Evolutionary conservation across 2,329 filamentous ascomycete genomes (phyloP).

Genomic region (Monosporascus ibericus): DNA sequence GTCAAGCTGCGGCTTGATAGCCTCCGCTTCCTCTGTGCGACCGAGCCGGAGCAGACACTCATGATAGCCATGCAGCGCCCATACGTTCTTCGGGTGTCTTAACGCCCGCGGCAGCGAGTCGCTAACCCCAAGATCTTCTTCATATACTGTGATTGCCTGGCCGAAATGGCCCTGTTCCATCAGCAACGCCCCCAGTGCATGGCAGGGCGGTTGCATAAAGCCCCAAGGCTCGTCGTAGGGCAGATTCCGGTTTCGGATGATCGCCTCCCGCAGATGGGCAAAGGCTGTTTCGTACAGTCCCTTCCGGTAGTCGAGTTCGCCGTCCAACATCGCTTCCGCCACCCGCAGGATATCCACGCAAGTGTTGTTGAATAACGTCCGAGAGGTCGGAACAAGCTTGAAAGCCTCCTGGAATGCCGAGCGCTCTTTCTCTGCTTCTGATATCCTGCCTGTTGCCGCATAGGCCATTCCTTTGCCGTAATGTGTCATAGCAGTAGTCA

Average conservation of each 20-base stretch:
- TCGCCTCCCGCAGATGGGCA: slow-evolving; percentile 48
- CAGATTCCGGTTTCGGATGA: slow-evolving; percentile 54
- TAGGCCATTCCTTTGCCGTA: slow-evolving; percentile 65
- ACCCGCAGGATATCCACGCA: slow-evolving; percentile 58
- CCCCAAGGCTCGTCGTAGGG: slow-evolving; percentile 72
- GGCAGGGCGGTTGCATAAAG: slow-evolving; percentile 70
- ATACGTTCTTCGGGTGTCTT: slow-evolving; percentile 68
- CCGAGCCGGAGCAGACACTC: slow-evolving; percentile 59
- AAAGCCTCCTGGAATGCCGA: slow-evolving; percentile 45
- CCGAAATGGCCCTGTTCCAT: slow-evolving; percentile 58
- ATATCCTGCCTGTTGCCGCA: slow-evolving; percentile 50
- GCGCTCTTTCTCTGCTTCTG: slow-evolving; percentile 48
- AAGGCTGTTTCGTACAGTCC: slow-evolving; percentile 55
- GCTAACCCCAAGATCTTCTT: slow-evolving; percentile 54
- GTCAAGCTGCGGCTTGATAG: slow-evolving; percentile 19
- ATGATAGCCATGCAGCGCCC: slow-evolving; percentile 67
- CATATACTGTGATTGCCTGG: slow-evolving; percentile 52
- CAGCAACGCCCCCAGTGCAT: slow-evolving; percentile 64
- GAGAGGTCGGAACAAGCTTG: slow-evolving; percentile 46
- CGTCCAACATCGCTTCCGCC: slow-evolving; percentile 62
- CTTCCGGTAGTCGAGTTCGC: slow-evolving; percentile 66
- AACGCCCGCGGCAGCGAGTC: slow-evolving; percentile 56
- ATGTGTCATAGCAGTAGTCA: slow-evolving; percentile 61
- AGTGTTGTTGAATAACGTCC: slow-evolving; percentile 65
- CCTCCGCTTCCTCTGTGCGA: slow-evolving; percentile 30